Base-by-base conservation (phyloP, 768 basidiomycete species). In the Rhodocollybia butyracea region DNA sequence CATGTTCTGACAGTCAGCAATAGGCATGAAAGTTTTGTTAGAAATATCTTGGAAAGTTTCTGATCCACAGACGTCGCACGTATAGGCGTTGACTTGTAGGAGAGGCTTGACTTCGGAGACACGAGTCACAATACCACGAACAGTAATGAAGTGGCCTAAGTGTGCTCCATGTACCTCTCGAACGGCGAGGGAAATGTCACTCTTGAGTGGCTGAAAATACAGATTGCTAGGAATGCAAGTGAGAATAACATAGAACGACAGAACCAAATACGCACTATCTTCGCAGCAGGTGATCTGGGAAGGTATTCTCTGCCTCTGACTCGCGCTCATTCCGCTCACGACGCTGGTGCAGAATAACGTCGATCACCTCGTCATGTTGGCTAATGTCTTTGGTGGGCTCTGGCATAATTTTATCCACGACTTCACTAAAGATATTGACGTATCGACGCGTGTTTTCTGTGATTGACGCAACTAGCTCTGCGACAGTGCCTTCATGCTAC, bases 91-190 rank as follows among this genome's bases (percentile, higher is more conserved):
- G 65, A 98, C 94, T 66, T 92, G 88, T 13, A 99, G 82, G 17
- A 98, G 84, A 10, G 97, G 97, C 67, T 98, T 98, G 67, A 99
- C 97, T 75, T 98, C 97, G 3, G 95, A 98, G 3, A 99, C 94
- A 59, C 97, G 94, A 29, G 94, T 99, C 51, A 98, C 94, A 61
- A 99, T 98, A 54, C 97, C 97, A 39, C 95, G 91, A 60, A 96
- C 91, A 31, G 94, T 98, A 68, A 99, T 96, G 57, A 98, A 77
- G 59, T 82, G 87, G 45, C 97, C 97, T n/a, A 98, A 81, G 59
- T 93, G 87, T 7, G 73, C 63, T 13, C 94, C 91, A 61, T 84
- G 88, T 41, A 98, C 93, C 42, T 96, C 87, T 50, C 97, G 87
- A 15, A 98, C 97, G 34, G 97, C 94, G 66, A 97, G 79, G 13